Evolutionary conservation across 257 asterid genomes (phyloP).

Genomic region (Nicotiana tabacum): DNA sequence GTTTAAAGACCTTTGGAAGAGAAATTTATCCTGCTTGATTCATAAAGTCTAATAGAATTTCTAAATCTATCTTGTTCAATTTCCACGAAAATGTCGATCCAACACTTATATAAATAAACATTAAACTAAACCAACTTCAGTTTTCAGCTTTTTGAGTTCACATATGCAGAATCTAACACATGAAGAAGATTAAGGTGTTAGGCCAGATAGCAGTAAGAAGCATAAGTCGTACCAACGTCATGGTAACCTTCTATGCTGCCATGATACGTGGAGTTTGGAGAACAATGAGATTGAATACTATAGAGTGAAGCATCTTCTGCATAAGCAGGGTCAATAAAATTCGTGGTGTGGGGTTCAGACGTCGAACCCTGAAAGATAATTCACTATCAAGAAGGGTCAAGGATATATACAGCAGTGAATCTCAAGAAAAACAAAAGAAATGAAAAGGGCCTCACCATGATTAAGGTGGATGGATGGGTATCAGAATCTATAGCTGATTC

Average conservation of each 20-base stretch:
- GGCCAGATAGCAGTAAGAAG: background rate
- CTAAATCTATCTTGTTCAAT: no score
- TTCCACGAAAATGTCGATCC: no score
- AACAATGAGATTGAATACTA: conserved; percentile 59
- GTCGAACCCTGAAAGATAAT: conserved; percentile 65
- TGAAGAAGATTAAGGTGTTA: background rate
- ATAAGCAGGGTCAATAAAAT: conserved; percentile 68
- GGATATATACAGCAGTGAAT: background rate
- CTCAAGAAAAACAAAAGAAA: conserved; percentile 6
- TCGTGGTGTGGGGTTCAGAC: conserved; percentile 27
- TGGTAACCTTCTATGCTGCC: background rate
- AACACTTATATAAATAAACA: no score
- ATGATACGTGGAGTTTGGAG: conserved; percentile 27
- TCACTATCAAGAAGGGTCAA: background rate
- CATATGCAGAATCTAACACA: background rate
- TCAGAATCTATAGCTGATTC: conserved; percentile 35
- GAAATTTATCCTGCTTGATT: no score
- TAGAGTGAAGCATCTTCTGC: conserved; percentile 37
- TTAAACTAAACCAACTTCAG: background rate
- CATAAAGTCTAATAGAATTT: no score
- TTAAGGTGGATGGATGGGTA: conserved; percentile 38
- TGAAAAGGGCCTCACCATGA: conserved; percentile 52
- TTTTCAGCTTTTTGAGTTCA: background rate
- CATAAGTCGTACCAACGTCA: background rate
- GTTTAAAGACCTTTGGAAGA: no score